Base-by-base conservation (phyloP, 495 filamentous ascomycete genomes). In the Extremus antarcticus region DNA sequence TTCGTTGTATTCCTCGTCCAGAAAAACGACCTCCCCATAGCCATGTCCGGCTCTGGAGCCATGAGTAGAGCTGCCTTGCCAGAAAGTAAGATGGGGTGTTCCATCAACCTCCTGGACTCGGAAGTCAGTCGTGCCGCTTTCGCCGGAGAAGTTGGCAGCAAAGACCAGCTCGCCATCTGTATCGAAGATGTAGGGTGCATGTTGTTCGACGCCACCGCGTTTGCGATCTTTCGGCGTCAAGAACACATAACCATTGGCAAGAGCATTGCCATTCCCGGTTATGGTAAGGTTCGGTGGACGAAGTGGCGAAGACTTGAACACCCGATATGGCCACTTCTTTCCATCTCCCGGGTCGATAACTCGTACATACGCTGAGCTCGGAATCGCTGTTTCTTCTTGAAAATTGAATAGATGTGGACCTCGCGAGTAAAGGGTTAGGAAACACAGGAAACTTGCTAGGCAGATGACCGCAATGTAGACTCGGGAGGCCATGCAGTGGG, bases 41-140 rank as follows among this genome's bases (percentile, higher is more conserved):
- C 55, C 59, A 19, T 62, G 59, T 15, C 51, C 55, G 46, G 52
- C 25, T 17, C 59, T 62, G 35, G 21, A 46, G 25, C 53, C 53
- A 15, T 39, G n/a, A 10, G 53, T 51, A 16, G 38, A 47, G 24
- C 41, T 1, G 4, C 59, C 59, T 1, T 22, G 23, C 59, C 56
- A 58, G 32, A 40, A 59, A 4, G 50, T 54, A 3, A 62, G 43
- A 19, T 46, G 19, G 10, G 43, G 43, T 54, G 50, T 35, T 45
- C 47, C 45, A 9, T 50, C 9, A 20, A 50, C 50, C 15, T 47
- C 32, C 19, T 56, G 54, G 4, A 52, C 39, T 11, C 47, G 47
- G n/a, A 57, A 48, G 54, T 57, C 55, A 24, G 43, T 57, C 16
- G 25, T 57, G 47, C 47, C 54, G n/a, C n/a, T n/a, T n/a, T n/a